Base-by-base conservation (phyloP, 768 basidiomycete species). In the Boletus bicolor region DNA sequence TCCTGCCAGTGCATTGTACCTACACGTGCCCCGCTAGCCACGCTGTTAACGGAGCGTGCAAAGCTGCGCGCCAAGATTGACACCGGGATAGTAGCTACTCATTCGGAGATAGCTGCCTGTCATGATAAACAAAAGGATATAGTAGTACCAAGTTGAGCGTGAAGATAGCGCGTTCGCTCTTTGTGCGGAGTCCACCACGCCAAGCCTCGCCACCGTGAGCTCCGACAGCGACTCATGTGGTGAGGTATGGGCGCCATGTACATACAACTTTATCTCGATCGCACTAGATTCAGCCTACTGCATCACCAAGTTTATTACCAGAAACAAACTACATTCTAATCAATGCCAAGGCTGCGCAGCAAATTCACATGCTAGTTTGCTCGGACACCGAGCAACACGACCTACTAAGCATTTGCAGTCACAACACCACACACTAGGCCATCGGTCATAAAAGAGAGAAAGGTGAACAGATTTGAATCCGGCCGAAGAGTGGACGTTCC, bases 21-120 rank as follows among this genome's bases (percentile, higher is more conserved):
- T 28, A 32, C 42, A 44, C 53, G 53, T 63, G 56, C 15, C 28
- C 34, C 35, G 26, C 19, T 19, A 15, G 43, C 36, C 44, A 44
- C 38, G 51, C 44, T 51, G 37, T 38, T 45, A 51, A 51, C 44
- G 51, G 48, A 50, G 37, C 12, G 11, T 44, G 8, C 39, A 43
- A 47, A 12, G 39, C 47, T 54, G 45, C 51, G n/a, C 39, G 46
- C 17, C 46, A 21, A 58, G 62, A 68, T 56, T 59, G 54, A 56
- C 55, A 49, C 59, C 50, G 52, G 53, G 65, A 67, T 64, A 17
- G 19, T 14, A 32, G 7, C 7, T 21, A 35, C 50, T 8, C 15
- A 15, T 45, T 50, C 19, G 48, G 52, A 37, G 39, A 57, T 43
- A 19, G 34, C 19, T 12, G 30, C 42, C 47, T 37, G 44, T 32